A percentile compares a stretch with the other conserved stretches of the same genome.
These are phyloP conservation scores for Capronia epimyces DNA, from an alignment of 2,329 filamentous ascomycete genomes.

Conservation along the genomic window DNA sequence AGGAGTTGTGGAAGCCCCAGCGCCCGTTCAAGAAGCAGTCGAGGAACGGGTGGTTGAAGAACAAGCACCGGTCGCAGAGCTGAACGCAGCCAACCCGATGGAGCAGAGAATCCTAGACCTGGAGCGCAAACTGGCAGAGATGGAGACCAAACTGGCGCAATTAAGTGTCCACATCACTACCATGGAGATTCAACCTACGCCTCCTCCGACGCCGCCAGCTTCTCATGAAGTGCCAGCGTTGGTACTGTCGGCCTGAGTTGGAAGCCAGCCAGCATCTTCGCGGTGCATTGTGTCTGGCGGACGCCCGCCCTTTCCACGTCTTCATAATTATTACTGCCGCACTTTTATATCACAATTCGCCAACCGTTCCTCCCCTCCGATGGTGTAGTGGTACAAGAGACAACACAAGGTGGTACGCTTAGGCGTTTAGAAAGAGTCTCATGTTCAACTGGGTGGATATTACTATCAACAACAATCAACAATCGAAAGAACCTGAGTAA, in stretches of 20 bases:
- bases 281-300: no score
- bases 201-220: slow-evolving; percentile 12
- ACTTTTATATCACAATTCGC: no score
- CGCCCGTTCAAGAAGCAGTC: not conserved
- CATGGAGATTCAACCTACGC: slow-evolving; percentile 13
- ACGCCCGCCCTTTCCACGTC: no score
- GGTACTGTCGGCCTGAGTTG: not conserved
- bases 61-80: not conserved
- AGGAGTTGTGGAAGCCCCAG: not conserved
- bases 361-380: no score
- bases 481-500: no score
- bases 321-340: no score
- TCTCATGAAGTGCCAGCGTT: not conserved
- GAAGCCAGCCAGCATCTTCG: not conserved
- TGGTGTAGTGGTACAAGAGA: no score
- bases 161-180: slow-evolving; percentile 13
- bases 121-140: slow-evolving; percentile 15
- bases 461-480: no score
- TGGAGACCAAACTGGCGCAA: slow-evolving; percentile 14
- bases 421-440: no score
- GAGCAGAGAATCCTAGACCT: slow-evolving; percentile 14
- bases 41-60: not conserved
- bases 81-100: not conserved
- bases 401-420: not conserved
- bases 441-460: no score